These are phyloP conservation scores for Aurifilum marmelostoma DNA, from an alignment of 2,329 filamentous ascomycete genomes.

Conservation along the genomic window DNA sequence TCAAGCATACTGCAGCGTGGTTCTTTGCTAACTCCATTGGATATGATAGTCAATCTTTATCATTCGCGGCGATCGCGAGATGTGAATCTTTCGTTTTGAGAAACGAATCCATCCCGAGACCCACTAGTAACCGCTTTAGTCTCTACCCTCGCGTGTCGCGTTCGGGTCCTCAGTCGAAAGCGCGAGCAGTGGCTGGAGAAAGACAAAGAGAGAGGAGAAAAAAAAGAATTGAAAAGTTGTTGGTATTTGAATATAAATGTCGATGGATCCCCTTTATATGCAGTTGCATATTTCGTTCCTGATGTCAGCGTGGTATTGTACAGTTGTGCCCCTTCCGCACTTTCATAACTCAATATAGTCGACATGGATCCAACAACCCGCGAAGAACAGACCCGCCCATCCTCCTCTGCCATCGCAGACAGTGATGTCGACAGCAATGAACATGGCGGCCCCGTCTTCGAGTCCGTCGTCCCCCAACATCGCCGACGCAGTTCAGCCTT, in stretches of 20 bases:
- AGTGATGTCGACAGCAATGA: constrained; percentile 18
- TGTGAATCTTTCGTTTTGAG: neutral
- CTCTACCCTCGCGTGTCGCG: constrained; percentile 5
- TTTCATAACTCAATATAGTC: neutral
- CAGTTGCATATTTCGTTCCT: neutral
- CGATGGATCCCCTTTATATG: neutral
- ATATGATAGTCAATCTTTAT: neutral
- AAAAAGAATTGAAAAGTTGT: neutral
- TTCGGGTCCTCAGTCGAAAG: constrained; percentile 8
- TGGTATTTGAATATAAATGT: neutral
- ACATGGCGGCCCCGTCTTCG: constrained; percentile 10
- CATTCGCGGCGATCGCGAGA: neutral
- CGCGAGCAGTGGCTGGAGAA: constrained; percentile 8
- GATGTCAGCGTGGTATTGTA: neutral
- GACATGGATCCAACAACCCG: constrained; percentile 17
- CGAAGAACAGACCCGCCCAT: constrained; percentile 7
- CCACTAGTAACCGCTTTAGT: constrained; percentile 2
- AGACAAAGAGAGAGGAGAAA: neutral
- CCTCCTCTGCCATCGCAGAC: constrained; percentile 18
- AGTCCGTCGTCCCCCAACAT: constrained; percentile 18
- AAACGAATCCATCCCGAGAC: constrained; percentile 3
- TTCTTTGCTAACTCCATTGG: neutral
- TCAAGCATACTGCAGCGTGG: neutral
- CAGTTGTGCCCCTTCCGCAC: neutral
- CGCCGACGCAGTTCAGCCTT: constrained; percentile 13